These are phyloP conservation scores for Amesomyces nigricolor DNA, from an alignment of 2,329 filamentous ascomycete species.

Conservation along the genomic window DNA sequence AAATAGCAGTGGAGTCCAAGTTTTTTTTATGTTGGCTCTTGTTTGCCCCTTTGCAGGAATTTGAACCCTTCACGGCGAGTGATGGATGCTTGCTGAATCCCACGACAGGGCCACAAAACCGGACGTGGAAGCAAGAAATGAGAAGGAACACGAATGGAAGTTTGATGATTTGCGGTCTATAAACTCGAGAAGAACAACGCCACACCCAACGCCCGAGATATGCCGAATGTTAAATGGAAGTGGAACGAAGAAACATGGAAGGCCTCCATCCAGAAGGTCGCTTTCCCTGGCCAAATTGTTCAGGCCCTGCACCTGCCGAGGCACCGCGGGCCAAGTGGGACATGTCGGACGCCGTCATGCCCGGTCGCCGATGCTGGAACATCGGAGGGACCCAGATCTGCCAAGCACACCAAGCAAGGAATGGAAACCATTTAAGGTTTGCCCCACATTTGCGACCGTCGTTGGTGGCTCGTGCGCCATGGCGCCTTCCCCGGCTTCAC, in stretches of 20 bases:
- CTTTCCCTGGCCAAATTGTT: background rate
- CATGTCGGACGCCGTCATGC: slow-evolving; percentile 3
- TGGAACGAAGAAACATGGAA: background rate
- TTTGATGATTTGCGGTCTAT: too few relatives aligned
- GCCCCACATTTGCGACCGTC: background rate
- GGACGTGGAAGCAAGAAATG: background rate
- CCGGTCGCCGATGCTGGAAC: background rate
- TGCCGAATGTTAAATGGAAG: background rate
- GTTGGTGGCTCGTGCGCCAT: background rate
- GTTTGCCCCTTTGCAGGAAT: background rate
- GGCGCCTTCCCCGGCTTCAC: slow-evolving; percentile 6
- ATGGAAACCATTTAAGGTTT: background rate
- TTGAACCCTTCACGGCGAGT: background rate
- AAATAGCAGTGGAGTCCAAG: background rate
- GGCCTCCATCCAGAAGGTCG: background rate
- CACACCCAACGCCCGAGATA: slow-evolving; percentile 1
- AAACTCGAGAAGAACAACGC: background rate
- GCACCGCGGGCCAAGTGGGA: slow-evolving; percentile 8
- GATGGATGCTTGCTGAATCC: too few relatives aligned
- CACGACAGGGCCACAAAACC: background rate
- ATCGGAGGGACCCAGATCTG: background rate
- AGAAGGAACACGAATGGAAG: background rate
- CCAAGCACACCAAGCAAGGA: background rate
- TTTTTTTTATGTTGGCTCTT: background rate
- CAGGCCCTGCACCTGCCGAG: slow-evolving; percentile 10